These are phyloP conservation scores for Talaromyces albobiverticillius DNA, from an alignment of 2,329 filamentous ascomycete genomes.

Conservation along the genomic window DNA sequence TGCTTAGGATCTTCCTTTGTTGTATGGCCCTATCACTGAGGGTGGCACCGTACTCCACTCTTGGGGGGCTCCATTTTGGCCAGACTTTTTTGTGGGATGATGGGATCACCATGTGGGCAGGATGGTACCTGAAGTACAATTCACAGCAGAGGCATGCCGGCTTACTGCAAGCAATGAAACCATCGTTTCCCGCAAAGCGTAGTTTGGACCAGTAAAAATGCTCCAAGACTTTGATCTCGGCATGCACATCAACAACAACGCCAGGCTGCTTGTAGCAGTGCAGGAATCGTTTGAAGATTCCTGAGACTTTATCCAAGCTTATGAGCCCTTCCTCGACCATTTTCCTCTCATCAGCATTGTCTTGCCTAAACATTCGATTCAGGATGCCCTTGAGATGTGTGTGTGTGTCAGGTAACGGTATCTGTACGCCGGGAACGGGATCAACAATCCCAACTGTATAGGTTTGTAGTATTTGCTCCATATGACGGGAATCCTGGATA, in stretches of 20 bases:
- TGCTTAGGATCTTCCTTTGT: conserved; percentile 24
- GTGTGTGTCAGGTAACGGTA: conserved; percentile 19
- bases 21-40: conserved; percentile 13
- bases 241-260: conserved; percentile 39
- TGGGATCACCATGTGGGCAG: conserved; percentile 24
- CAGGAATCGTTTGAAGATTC: conserved; percentile 21
- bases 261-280: conserved; percentile 26
- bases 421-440: conserved; percentile 19
- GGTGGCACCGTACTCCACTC: conserved; percentile 14
- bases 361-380: conserved; percentile 24
- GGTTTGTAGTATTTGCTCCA: conserved; percentile 23
- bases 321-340: conserved; percentile 19
- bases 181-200: conserved; percentile 39
- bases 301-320: conserved; percentile 26
- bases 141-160: conserved; percentile 51
- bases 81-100: conserved; percentile 27
- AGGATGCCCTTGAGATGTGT: conserved; percentile 23
- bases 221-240: conserved; percentile 50
- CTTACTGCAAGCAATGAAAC: conserved; percentile 53
- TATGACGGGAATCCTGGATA: conserved; percentile 26
- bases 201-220: conserved; percentile 38
- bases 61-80: conserved; percentile 27
- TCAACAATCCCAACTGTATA: conserved; percentile 31
- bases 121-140: conserved; percentile 29
- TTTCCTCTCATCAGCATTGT: conserved; percentile 9